Evolutionary conservation across 192 early-diverging fungal species (phyloP), one percentile per base, ranked within the genome.

Genomic region (Irineochytrium annulatum): DNA sequence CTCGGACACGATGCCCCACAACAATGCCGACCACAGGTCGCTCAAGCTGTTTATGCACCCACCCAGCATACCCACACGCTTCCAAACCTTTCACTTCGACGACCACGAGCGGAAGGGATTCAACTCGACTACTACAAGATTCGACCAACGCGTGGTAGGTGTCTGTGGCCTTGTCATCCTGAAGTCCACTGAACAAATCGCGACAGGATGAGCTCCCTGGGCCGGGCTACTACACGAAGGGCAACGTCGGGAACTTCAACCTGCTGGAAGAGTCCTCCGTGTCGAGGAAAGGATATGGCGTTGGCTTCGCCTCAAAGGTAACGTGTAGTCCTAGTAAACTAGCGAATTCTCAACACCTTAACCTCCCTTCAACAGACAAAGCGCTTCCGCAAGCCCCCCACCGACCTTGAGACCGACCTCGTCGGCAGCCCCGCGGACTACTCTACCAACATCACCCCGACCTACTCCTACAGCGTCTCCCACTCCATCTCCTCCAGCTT

Each of bases 41-140:
- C 57, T 75, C 39, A 72, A 72, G 46, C 68, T 74, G 24, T 73
- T 62, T 57, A 71, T 78, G 48, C 76, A 81, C 49, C 79, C 79
- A 1, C 79, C 79, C 0, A 63, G 57, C 45, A 81, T 81, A 19
- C 79, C 79, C 16, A 78, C 74, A 14, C 55, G 67, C 26, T 81
- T 75, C 58, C 79, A 81, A 48, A 78, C 79, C 0, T 75, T 81
- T 46, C 63, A 71, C 43, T 81, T 71, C 43, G 76, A 81, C 33
- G 76, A 75, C 35, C 49, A 65, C n/a, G 79, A 81, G 54, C 52
- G 49, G 11, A 76, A 76, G 31, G 79, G 60, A 0, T 81, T 81
- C 51, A 60, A 66, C 22, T 77, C 74, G 3, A 79, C 79, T 4
- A 56, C 75, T 14, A 39, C 67, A 16, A 37, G 79, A 32, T 81